phyloP scores from a whole-genome alignment of 1,284 basidiomycete genomes.

The Ceratobasidium theobromae region DNA sequence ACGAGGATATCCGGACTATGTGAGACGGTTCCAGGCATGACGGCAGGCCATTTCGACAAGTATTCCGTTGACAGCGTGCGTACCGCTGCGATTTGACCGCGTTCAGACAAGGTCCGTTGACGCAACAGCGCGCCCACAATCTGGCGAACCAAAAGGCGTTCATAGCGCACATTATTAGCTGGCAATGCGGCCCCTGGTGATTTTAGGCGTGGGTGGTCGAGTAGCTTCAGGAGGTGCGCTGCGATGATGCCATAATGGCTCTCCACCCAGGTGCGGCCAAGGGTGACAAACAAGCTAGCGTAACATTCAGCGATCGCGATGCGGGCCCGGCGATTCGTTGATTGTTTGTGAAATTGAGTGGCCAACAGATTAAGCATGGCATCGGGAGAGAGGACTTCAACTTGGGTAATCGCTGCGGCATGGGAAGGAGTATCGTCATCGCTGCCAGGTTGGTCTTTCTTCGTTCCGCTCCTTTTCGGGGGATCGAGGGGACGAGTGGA shows the following conservation, averaged over 20 bases:
- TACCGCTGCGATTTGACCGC: slow-evolving; percentile 89
- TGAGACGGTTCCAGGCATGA: slow-evolving; percentile 81
- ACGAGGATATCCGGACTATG: slow-evolving; percentile 73
- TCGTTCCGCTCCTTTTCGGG: slow-evolving; percentile 55
- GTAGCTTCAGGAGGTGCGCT: slow-evolving; percentile 64
- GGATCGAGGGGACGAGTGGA: slow-evolving; percentile 52
- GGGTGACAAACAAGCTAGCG: slow-evolving; percentile 68
- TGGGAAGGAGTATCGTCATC: slow-evolving; percentile 54
- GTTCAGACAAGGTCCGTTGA: slow-evolving; percentile 87
- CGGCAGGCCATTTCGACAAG: slow-evolving; percentile 87
- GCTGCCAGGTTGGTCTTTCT: slow-evolving; percentile 53
- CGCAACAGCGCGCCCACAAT: slow-evolving; percentile 77
- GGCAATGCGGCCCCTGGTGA: slow-evolving; percentile 45
- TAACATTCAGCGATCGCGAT: slow-evolving; percentile 92
- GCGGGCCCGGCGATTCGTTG: slow-evolving; percentile 66
- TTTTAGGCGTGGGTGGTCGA: slow-evolving; percentile 50
- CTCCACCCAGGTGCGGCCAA: slow-evolving; percentile 82
- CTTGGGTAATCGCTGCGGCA: slow-evolving; percentile 62
- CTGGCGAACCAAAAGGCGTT: slow-evolving; percentile 70
- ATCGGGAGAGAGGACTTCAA: slow-evolving; percentile 63
- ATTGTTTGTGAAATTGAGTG: slow-evolving; percentile 73
- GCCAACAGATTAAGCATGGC: slow-evolving; percentile 87
- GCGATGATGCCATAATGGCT: slow-evolving; percentile 79
- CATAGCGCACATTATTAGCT: slow-evolving; percentile 64
- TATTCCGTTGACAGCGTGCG: slow-evolving; percentile 81